phyloP scores from a whole-genome alignment of 2,329 filamentous ascomycete genomes.

The Cercospora zeae-maydis region DNA sequence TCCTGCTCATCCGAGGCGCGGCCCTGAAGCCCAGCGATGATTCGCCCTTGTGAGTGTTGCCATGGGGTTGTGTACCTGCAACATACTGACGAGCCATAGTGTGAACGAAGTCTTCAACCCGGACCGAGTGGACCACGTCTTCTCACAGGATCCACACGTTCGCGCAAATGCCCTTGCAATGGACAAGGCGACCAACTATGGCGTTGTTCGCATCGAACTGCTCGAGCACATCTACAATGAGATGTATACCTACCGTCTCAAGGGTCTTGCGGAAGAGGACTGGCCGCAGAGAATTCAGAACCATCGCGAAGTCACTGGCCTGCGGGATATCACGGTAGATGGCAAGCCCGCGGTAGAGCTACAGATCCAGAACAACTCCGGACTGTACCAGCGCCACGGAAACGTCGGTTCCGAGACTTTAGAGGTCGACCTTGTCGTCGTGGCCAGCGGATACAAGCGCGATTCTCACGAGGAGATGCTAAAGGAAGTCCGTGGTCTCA shows the following conservation, averaged over 20 bases:
- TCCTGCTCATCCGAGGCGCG: constrained; percentile 74
- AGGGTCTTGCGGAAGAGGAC: constrained; percentile 62
- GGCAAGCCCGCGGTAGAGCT: constrained; percentile 54
- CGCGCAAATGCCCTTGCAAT: constrained; percentile 61
- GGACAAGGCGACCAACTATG: constrained; percentile 87
- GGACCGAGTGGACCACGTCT: constrained; percentile 73
- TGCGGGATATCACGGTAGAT: constrained; percentile 37
- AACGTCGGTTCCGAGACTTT: constrained; percentile 51
- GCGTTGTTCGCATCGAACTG: constrained; percentile 84
- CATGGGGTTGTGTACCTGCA: constrained; percentile 32
- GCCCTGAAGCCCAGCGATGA: constrained; percentile 90
- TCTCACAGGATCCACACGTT: constrained; percentile 59
- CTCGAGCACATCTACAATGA: constrained; percentile 85
- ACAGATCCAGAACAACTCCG: constrained; percentile 53
- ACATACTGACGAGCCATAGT: constrained; percentile 45
- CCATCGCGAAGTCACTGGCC: constrained; percentile 61
- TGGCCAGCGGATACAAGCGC: constrained; percentile 81
- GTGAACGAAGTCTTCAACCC: constrained; percentile 98
- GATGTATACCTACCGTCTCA: constrained; percentile 80
- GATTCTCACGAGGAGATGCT: constrained; percentile 77
- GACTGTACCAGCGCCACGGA: constrained; percentile 43
- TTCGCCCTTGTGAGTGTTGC: constrained; percentile 67
- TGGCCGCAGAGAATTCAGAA: constrained; percentile 82
- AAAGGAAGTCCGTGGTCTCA: constrained; percentile 60
- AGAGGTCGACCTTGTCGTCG: constrained; percentile 76